Base-by-base conservation (phyloP, 1,139 yeast species). In the Zygosaccharomyces pseudobailii region DNA sequence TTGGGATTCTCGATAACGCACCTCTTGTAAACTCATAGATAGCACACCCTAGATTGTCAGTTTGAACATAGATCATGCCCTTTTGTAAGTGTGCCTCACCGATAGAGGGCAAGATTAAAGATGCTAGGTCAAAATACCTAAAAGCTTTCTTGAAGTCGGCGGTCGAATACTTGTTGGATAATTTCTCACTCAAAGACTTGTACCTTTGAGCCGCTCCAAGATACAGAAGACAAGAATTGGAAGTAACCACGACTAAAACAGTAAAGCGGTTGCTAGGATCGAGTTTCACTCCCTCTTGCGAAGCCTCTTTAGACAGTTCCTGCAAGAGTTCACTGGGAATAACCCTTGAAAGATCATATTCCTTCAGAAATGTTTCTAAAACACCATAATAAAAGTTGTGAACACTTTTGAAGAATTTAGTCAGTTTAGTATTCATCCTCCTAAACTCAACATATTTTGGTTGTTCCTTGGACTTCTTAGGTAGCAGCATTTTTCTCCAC, bases 141-240 rank as follows among this genome's bases (percentile, higher is more conserved):
- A 78, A 62, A 0, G 86, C 70, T 63, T 60, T 73, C 61, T 63
- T 67, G 58, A 64, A 72, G 57, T 57, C 72, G 51, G 67, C 72
- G 44, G 58, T 66, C 46, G 61, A 71, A 55, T 62, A 69, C 52
- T 61, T 53, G 56, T 78, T 62, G 72, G 71, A 57, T 66, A 77
- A 5, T 68, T 64, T 42, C 76, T 79, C 48, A 74, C 64, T 55
- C 34, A 73, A 63, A 0, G 80, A 67, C 53, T 79, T 70, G 59
- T 82, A 83, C 45, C 88, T 74, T 2, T 82, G 73, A 22, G 81
- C 66, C 44, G 82, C 80, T 3, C 87, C 89, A 45, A 82, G 65
- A 47, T 74, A 75, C 8, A 83, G 62, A 34, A 81, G 66, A 49
- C 82, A 80, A 49, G 76, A 72, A 56, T 82, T 82, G 30, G 76